Conservation (phyloP, 2,329 filamentous ascomycete genomes). For the Furcasterigmium sp. region DNA sequence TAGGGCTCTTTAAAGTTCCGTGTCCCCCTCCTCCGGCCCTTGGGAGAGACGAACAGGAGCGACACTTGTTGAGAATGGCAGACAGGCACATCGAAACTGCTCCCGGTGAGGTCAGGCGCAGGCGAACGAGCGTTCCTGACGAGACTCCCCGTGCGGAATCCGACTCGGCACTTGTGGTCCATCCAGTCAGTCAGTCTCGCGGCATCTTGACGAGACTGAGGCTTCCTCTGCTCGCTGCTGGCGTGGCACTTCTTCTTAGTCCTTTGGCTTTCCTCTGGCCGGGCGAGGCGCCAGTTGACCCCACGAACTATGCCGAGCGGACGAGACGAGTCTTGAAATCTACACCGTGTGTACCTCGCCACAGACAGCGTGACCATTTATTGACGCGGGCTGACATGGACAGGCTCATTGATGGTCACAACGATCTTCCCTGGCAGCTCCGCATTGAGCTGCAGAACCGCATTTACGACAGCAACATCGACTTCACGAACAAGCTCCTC, state of each 20-base stretch:
- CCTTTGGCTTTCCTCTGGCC: constrained; percentile 1
- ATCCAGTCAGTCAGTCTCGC: too few relatives aligned
- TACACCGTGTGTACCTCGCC: constrained; percentile 11
- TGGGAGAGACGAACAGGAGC: too few relatives aligned
- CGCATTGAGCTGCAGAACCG: constrained; percentile 22
- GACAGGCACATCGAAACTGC: too few relatives aligned
- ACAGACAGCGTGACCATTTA: too few relatives aligned
- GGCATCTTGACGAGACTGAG: neutral
- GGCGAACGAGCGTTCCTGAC: too few relatives aligned
- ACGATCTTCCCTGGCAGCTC: constrained; percentile 23
- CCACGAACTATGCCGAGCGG: constrained; percentile 9
- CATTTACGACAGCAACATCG: constrained; percentile 14
- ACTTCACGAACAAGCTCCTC: constrained; percentile 12
- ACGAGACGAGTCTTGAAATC: constrained; percentile 8
- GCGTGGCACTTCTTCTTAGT: constrained; percentile 3
- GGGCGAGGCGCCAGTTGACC: constrained; percentile 6
- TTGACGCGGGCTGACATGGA: too few relatives aligned
- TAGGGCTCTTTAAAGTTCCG: too few relatives aligned
- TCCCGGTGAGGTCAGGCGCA: too few relatives aligned
- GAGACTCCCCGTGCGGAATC: too few relatives aligned
- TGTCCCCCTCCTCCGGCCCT: too few relatives aligned
- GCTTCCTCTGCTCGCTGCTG: constrained; percentile 2
- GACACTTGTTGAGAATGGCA: too few relatives aligned
- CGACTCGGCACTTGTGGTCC: too few relatives aligned
- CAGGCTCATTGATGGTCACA: constrained; percentile 23